phyloP scores from a whole-genome alignment of 2,329 filamentous ascomycete genomes.

The Biscogniauxia marginata region DNA sequence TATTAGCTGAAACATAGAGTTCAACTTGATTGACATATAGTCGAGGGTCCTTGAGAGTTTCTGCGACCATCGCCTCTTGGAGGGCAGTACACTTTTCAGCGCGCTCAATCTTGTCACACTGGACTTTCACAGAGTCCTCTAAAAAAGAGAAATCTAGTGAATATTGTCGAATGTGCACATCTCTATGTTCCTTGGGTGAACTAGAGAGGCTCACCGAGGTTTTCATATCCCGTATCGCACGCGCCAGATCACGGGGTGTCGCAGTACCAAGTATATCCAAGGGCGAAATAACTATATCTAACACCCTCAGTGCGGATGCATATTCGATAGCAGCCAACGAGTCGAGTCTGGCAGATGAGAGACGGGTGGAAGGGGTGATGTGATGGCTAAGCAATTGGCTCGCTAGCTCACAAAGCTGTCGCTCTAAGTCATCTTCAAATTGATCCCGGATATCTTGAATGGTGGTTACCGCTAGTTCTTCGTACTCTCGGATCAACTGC shows the following conservation, averaged over 20 bases:
- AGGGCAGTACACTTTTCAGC: slow-evolving; percentile 68
- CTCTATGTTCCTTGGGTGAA: not conserved
- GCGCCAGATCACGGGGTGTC: slow-evolving; percentile 33
- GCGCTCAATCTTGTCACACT: slow-evolving; percentile 35
- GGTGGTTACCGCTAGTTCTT: not conserved
- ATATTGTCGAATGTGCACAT: not conserved
- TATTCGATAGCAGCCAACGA: slow-evolving; percentile 48
- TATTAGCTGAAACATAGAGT: slow-evolving; percentile 49
- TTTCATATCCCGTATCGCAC: not conserved
- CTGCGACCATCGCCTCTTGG: slow-evolving; percentile 77
- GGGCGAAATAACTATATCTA: slow-evolving; percentile 56
- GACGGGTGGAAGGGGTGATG: slow-evolving; percentile 27
- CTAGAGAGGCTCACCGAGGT: not conserved
- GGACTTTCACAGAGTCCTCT: slow-evolving; percentile 8
- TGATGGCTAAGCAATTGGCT: slow-evolving; percentile 25
- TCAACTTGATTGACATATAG: slow-evolving; percentile 80
- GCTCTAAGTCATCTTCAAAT: slow-evolving; percentile 34
- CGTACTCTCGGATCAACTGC: slow-evolving; percentile 56
- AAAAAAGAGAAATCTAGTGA: slow-evolving; percentile 6
- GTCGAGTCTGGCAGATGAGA: slow-evolving; percentile 39
- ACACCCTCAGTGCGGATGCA: slow-evolving; percentile 60
- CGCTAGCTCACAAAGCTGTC: slow-evolving; percentile 34
- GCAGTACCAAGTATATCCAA: slow-evolving; percentile 60
- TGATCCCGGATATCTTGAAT: slow-evolving; percentile 23
- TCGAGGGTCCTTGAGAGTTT: slow-evolving; percentile 58